Base-by-base conservation (phyloP, 345 rosid genomes). In the Boechera retrofracta region DNA sequence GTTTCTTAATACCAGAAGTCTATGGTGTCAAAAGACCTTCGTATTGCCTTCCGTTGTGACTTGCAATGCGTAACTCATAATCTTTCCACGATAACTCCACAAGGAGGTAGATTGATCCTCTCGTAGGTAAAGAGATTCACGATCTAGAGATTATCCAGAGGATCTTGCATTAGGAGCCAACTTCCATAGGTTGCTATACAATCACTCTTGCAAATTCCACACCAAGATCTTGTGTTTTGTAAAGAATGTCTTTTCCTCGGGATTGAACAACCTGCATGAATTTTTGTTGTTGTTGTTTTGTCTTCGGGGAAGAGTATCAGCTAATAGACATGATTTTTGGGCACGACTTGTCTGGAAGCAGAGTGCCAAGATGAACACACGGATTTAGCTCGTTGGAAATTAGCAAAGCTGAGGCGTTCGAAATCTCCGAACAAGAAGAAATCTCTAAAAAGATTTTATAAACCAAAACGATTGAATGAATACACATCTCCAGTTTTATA, bases 351-450 rank as follows among this genome's bases (percentile, higher is more conserved):
- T 59, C 64, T 59, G 3, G 64, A 33, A 59, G 44, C 64, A 59
- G 44, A 59, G 64, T 59, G 10, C 64, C 64, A 59, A 35, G 64
- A 33, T 1, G 44, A n/a, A 9, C 64, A 59, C 2, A 59, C 64
- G 0, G 44, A 16, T 9, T 35, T 59, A n/a, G 15, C 64, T 59
- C 44, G 28, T 16, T 7, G 1, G 28, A 59, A 33, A 33, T 33
- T 1, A 59, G 64, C 28, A 33, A 16, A 59, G 28, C 26, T 7
- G 13, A 59, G 64, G 12, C 24, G 24, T 21, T 21, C 24, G 24
- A 21, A 21, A 21, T 21, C 36, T 21, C 24, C 24, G 24, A 21
- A 21, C 24, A 21, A 21, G 1, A 21, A 21, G 24, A 21, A 21
- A 21, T 21, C 24, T 21, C 24, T 21, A 21, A 21, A 21, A 21